Conservation (phyloP, 108 stramenopile species). For the Seminavis robusta region DNA sequence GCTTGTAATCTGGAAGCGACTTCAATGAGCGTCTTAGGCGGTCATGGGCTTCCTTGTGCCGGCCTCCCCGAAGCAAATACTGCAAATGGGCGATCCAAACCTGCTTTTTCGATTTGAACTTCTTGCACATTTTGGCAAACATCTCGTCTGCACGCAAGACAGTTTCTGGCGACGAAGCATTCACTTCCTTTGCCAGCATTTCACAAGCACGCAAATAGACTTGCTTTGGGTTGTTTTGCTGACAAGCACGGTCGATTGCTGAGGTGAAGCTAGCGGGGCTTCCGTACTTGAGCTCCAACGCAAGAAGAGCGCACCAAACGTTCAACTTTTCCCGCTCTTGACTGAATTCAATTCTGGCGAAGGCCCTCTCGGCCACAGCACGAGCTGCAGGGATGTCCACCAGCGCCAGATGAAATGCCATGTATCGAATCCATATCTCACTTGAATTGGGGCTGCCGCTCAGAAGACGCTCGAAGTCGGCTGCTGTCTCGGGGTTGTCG, state of each 20-base stretch:
- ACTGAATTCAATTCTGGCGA: slow-evolving; percentile 90
- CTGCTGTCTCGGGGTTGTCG: slow-evolving; percentile 84
- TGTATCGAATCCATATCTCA: slow-evolving; percentile 93
- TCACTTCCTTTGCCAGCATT: slow-evolving; percentile 72
- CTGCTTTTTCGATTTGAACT: slow-evolving; percentile 85
- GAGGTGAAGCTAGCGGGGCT: slow-evolving; percentile 57
- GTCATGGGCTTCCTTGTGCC: slow-evolving; percentile 79
- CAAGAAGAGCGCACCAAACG: slow-evolving; percentile 93
- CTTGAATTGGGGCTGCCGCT: slow-evolving; percentile 88
- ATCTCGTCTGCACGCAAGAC: slow-evolving; percentile 61
- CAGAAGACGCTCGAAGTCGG: slow-evolving; percentile 94
- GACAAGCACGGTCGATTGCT: slow-evolving; percentile 78
- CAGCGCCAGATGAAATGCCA: slow-evolving; percentile 93
- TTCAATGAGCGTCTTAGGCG: slow-evolving; percentile 70
- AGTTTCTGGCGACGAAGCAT: slow-evolving; percentile 28
- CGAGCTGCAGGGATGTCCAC: slow-evolving; percentile 92
- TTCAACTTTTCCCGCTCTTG: slow-evolving; percentile 90
- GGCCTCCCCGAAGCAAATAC: slow-evolving; percentile 62
- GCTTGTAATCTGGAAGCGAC: slow-evolving; percentile 86
- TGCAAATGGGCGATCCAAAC: slow-evolving; percentile 89
- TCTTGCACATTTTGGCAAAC: slow-evolving; percentile 83
- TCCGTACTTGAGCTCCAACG: slow-evolving; percentile 93
- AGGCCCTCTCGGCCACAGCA: slow-evolving; percentile 82
- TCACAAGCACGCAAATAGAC: slow-evolving; percentile 88
- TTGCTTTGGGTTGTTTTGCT: slow-evolving; percentile 90